phyloP scores from a whole-genome alignment of 805 yeast species.

The Torulaspora quercuum region DNA sequence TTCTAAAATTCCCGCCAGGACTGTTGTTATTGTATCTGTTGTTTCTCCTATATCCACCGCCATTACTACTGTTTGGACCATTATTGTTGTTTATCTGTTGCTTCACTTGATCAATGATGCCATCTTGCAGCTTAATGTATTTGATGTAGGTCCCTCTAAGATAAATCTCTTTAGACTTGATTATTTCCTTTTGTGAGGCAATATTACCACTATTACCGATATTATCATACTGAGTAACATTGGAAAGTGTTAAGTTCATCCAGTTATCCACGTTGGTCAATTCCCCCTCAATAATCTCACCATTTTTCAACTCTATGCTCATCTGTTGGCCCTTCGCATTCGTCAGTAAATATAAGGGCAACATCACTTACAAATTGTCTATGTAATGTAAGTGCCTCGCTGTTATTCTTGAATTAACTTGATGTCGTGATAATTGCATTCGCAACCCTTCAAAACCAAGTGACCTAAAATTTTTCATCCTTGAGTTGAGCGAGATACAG shows the following conservation, averaged over 20 bases:
- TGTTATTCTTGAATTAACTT: no score
- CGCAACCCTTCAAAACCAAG: no score
- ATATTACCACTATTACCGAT: conserved; percentile 13
- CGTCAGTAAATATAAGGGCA: conserved; percentile 86
- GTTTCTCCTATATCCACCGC: conserved; percentile 34
- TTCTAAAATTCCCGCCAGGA: conserved; percentile 35
- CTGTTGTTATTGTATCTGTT: conserved; percentile 32
- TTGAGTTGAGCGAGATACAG: no score
- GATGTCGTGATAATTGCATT: no score
- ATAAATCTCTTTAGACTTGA: conserved; percentile 68
- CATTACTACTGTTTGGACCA: conserved; percentile 38
- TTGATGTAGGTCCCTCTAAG: conserved; percentile 84
- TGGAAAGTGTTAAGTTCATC: conserved; percentile 86
- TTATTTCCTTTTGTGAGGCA: conserved; percentile 46
- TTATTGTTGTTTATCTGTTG: conserved; percentile 54
- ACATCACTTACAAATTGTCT: no score
- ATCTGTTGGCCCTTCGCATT: conserved; percentile 87
- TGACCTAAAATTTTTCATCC: no score
- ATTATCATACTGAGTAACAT: conserved; percentile 48
- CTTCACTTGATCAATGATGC: conserved; percentile 70
- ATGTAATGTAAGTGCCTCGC: no score
- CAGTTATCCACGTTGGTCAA: conserved; percentile 85
- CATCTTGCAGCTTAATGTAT: conserved; percentile 70
- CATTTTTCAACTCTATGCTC: conserved; percentile 85
- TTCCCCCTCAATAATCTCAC: conserved; percentile 83